Evolutionary conservation across 1,139 yeast genomes (phyloP), one percentile per base, ranked within the genome.

Genomic region (Saccharomyces hybrid): DNA sequence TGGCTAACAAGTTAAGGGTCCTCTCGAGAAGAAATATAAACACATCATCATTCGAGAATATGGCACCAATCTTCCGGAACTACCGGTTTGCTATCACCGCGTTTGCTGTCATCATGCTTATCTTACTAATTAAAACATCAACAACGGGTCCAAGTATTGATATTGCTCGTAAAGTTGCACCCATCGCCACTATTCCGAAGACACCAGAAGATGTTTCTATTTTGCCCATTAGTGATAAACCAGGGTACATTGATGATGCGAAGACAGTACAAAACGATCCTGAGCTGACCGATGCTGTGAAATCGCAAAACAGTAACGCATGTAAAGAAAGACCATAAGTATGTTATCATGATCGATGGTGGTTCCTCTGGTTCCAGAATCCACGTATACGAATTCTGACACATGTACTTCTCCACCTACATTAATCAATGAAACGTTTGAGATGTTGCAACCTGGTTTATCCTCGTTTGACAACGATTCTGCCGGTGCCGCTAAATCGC

Each of bases 311-410:
- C 3, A 50, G 55, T 46, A 46, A 47, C 2, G 53, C 59, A 28
- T 74, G 77, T 64, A 61, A 61, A 54, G 2, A 68, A 71, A 53
- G 73, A 71, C 16, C 71, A 74, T 48, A 71, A 83, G 66, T 84
- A 78, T 61, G 97, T 91, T 41, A 81, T 93, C 29, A 89, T 93
- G 96, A 77, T 93, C 53, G 99, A 93, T 73, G 99, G 98, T 2
- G 99, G 99, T 12, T 89, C 97, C 2, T 86, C 96, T 6, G 99
- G 99, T 32, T 90, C 97, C 27, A 84, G 99, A 70, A 88, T 93
- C 41, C 99, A 93, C 71, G 86, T 93, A 41, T 93, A 93, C 73
- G 84, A 87, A 67, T 93, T 93, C 74, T n/a, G 88, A 89, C 73
- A 83, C 89, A 54, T 90, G 98, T 68, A 75, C 78, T 54, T 77